Evolutionary conservation across 495 filamentous ascomycete species (phyloP), one percentile per base, ranked within the genome.

Genomic region (Geoglossum glabrum): DNA sequence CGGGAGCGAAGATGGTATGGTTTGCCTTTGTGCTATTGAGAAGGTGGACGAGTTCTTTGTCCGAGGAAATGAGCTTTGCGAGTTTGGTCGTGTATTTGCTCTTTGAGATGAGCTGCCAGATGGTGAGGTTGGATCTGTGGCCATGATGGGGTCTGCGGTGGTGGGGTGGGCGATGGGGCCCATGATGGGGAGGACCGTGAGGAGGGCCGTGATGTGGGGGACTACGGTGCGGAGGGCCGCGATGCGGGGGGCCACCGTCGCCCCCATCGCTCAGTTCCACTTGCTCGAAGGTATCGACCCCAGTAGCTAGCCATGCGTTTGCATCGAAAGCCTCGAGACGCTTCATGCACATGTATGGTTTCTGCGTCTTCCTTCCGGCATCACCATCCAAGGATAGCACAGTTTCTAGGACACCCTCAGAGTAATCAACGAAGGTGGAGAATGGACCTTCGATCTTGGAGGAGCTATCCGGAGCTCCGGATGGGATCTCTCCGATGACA

Each of bases 1-100:
- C 81, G 1, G 88, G 87, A 23, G 85, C 83, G 62, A 96, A 92
- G 60, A 89, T 66, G 3, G 89, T 94, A 64, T 82, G 75, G 63
- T 92, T 89, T 19, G 74, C 68, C 25, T 73, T 64, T 10, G 81
- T 87, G 61, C 78, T 74, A 63, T 90, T 84, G 47, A 96, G 78
- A 17, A 78, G 64, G 21, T 79, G 63, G 36, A 87, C 79, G 19
- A 96, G 71, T 27, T 90, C 80, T 6, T 76, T 70, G 67, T 83
- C 78, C 58, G 85, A 73, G 56, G 83, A 75, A 67, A 95, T 74
- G 33, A 92, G 72, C 60, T 80, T 73, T 23, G 82, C 80, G 45
- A 95, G 79, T 66, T 79, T 85, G 34, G 76, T 81, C 23, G 85
- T 88, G 70, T 88, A 78, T 60, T 85, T 84, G 71, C 75, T 83